These are phyloP conservation scores for Paxillus rubicundulus DNA, from an alignment of 768 basidiomycete genomes.

Conservation along the genomic window DNA sequence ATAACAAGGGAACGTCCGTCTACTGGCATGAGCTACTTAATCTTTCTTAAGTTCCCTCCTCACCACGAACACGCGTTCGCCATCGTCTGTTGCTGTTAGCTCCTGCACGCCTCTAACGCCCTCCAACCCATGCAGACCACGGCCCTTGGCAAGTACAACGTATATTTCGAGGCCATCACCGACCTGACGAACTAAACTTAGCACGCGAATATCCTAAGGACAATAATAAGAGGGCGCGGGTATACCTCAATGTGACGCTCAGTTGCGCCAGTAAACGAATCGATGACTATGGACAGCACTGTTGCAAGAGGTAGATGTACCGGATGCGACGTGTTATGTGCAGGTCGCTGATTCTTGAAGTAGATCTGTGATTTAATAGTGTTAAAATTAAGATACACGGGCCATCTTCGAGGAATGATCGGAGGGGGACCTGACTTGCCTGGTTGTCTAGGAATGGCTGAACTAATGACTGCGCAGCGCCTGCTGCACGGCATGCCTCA, in stretches of 20 bases:
- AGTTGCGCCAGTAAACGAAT: constrained; percentile 95
- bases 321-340: constrained; percentile 71
- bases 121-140: constrained; percentile 57
- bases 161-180: constrained; percentile 95
- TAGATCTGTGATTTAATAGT: constrained; percentile 64
- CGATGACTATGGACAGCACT: constrained; percentile 85
- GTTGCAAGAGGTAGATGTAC: constrained; percentile 75
- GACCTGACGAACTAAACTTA: constrained; percentile 49
- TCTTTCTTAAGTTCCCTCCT: constrained; percentile 83
- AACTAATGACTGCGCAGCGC: constrained; percentile 89
- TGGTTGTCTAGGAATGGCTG: constrained; percentile 99
- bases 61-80: constrained; percentile 75
- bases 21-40: constrained; percentile 36
- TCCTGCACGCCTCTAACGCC: constrained; percentile 59
- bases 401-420: constrained; percentile 49
- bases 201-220: neutral
- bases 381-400: constrained; percentile 31
- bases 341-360: constrained; percentile 91
- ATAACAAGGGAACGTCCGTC: neutral
- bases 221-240: constrained; percentile 9
- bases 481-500: constrained; percentile 93
- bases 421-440: constrained; percentile 53
- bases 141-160: constrained; percentile 73
- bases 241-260: constrained; percentile 96
- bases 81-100: constrained; percentile 55